Evolutionary conservation across 1,284 basidiomycete genomes (phyloP).

Genomic region (Erythrobasidium hasegawianum): DNA sequence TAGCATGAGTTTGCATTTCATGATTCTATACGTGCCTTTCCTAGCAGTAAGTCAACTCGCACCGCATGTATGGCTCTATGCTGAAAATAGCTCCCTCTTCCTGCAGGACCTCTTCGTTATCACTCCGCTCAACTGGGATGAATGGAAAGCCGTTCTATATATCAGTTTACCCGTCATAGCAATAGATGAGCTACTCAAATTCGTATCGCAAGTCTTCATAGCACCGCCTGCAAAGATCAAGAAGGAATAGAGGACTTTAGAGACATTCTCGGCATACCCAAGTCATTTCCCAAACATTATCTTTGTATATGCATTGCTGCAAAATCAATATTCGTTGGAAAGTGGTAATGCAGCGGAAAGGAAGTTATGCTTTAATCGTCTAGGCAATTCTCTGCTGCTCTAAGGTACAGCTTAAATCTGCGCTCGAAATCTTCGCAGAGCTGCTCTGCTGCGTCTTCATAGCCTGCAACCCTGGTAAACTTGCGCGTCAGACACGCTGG

Average conservation of each 20-base stretch:
- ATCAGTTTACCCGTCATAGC: conserved; percentile 83
- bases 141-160: conserved; percentile 91
- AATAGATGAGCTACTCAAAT: conserved; percentile 89
- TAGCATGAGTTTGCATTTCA: conserved; percentile 86
- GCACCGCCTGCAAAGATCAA: conserved; percentile 43
- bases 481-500: neutral
- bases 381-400: conserved; percentile 9
- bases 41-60: conserved; percentile 77
- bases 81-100: conserved; percentile 15
- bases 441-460: conserved; percentile 42
- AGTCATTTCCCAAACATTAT: neutral
- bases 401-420: conserved; percentile 27
- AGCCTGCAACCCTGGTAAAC: conserved; percentile 36
- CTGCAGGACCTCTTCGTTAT: conserved; percentile 82
- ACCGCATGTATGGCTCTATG: neutral
- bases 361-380: conserved; percentile 7
- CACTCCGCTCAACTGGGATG: conserved; percentile 79
- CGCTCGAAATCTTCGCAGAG: conserved; percentile 41
- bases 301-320: neutral
- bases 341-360: neutral
- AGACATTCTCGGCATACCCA: neutral
- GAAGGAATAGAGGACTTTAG: conserved; percentile 33
- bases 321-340: neutral
- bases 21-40: conserved; percentile 92
- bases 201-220: conserved; percentile 46